Conservation (phyloP, 2,329 filamentous ascomycete genomes). For the Paecilomyces sp. region DNA sequence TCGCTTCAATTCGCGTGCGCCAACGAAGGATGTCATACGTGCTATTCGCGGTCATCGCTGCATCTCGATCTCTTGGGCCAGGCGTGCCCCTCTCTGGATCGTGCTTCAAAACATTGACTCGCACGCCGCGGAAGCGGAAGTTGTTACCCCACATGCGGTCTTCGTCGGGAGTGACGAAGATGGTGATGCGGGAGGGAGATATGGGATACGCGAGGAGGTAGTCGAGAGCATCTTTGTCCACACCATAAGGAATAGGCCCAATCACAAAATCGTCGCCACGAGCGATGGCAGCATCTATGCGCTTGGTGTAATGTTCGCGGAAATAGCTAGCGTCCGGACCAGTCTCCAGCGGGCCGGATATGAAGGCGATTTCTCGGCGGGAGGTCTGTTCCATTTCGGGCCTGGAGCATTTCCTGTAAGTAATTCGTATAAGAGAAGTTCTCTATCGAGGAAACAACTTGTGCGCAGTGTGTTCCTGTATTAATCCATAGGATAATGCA, state of each 20-base stretch:
- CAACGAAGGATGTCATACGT: slow-evolving; percentile 29
- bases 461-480: background rate
- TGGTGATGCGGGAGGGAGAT: slow-evolving; percentile 12
- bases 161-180: slow-evolving; percentile 18
- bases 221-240: slow-evolving; percentile 19
- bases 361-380: slow-evolving; percentile 18
- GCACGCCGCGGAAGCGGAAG: slow-evolving; percentile 9
- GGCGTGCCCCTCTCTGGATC: slow-evolving; percentile 13
- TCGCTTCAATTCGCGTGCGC: slow-evolving; percentile 18
- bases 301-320: slow-evolving; percentile 18
- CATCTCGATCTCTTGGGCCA: slow-evolving; percentile 17
- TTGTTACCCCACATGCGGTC: slow-evolving; percentile 9
- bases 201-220: slow-evolving; percentile 18
- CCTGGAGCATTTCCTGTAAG: background rate
- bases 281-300: slow-evolving; percentile 12
- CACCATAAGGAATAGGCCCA: slow-evolving; percentile 7
- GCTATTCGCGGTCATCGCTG: slow-evolving; percentile 22
- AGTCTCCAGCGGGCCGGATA: slow-evolving; percentile 26
- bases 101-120: background rate
- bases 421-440: background rate
- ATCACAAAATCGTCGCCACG: slow-evolving; percentile 16
- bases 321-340: slow-evolving; percentile 19
- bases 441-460: background rate
- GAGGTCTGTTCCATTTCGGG: background rate
- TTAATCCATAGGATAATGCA: background rate